These are phyloP conservation scores for Pulveroboletus frians DNA, from an alignment of 768 basidiomycete genomes.

Conservation along the genomic window DNA sequence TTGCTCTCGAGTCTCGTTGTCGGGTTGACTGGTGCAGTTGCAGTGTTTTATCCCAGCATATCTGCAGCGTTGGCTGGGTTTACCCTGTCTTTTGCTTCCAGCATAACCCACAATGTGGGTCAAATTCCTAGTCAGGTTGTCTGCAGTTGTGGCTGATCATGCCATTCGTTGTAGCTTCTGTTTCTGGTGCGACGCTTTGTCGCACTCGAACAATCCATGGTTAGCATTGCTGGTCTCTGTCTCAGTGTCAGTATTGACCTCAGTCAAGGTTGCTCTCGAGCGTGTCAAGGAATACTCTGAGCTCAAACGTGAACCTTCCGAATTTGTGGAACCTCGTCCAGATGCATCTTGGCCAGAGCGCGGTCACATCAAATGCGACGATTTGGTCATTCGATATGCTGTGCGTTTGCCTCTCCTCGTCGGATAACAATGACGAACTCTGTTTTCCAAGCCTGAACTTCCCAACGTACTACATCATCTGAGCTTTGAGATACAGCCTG, in stretches of 20 bases:
- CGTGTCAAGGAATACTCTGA: slow-evolving; percentile 91
- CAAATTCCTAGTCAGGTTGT: background rate
- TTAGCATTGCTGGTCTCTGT: slow-evolving; percentile 23
- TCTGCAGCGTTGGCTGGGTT: slow-evolving; percentile 83
- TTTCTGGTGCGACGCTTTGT: slow-evolving; percentile 80
- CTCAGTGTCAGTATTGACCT: background rate
- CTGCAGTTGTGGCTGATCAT: slow-evolving; percentile 15
- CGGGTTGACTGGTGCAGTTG: slow-evolving; percentile 64
- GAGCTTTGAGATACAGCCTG: slow-evolving; percentile 65
- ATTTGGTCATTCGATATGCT: slow-evolving; percentile 73
- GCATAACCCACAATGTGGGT: slow-evolving; percentile 62
- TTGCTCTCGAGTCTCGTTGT: slow-evolving; percentile 67
- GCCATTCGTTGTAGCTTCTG: slow-evolving; percentile 38
- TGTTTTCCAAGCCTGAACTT: slow-evolving; percentile 60
- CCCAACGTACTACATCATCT: slow-evolving; percentile 81
- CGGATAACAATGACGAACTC: background rate
- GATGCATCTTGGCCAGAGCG: slow-evolving; percentile 70
- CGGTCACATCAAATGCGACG: slow-evolving; percentile 65
- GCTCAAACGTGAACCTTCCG: slow-evolving; percentile 68
- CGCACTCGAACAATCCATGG: slow-evolving; percentile 89
- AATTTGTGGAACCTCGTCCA: slow-evolving; percentile 85
- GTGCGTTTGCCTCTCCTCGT: slow-evolving; percentile 37
- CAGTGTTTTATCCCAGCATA: slow-evolving; percentile 64
- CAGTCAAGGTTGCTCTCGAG: slow-evolving; percentile 67
- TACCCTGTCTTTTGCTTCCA: slow-evolving; percentile 77